phyloP scores from a whole-genome alignment of 306 rosid genomes.

The Hippophae rhamnoides region DNA sequence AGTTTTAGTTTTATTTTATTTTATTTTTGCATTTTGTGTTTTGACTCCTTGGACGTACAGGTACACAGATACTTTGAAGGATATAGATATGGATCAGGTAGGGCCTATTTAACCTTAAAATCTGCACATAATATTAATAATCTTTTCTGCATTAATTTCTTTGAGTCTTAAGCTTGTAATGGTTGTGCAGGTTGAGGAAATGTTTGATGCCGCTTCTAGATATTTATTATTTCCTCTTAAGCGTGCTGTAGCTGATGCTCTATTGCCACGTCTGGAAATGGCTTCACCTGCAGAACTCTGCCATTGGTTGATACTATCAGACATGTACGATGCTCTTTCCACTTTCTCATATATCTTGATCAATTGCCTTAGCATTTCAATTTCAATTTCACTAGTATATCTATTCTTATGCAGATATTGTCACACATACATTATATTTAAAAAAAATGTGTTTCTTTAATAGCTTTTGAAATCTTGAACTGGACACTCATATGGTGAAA shows the following conservation, averaged over 20 bases:
- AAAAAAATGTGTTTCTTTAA: not conserved
- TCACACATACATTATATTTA: not conserved
- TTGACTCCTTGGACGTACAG: conserved; percentile 39
- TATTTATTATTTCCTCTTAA: conserved; percentile 81
- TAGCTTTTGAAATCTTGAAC: not conserved
- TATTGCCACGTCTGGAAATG: conserved; percentile 71
- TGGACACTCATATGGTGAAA: not conserved
- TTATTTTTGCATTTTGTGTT: conserved; percentile 12
- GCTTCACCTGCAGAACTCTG: conserved; percentile 80
- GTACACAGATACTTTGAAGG: conserved; percentile 83
- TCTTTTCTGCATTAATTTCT: not conserved
- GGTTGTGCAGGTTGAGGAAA: conserved; percentile 69
- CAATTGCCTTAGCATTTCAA: not conserved
- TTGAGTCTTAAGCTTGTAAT: conserved; percentile 16
- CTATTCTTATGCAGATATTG: not conserved
- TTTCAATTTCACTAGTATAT: not conserved
- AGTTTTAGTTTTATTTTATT: not conserved
- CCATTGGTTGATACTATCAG: conserved; percentile 77
- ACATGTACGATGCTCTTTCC: conserved; percentile 47
- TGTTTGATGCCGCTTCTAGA: conserved; percentile 88
- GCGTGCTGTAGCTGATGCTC: conserved; percentile 85
- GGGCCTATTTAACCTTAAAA: conserved; percentile 6
- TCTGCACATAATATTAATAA: conserved; percentile 7
- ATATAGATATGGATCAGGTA: conserved; percentile 83
- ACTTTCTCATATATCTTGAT: conserved; percentile 7